These are phyloP conservation scores for Penstemon eatonii DNA, from an alignment of 257 asterid genomes.

Conservation along the genomic window DNA sequence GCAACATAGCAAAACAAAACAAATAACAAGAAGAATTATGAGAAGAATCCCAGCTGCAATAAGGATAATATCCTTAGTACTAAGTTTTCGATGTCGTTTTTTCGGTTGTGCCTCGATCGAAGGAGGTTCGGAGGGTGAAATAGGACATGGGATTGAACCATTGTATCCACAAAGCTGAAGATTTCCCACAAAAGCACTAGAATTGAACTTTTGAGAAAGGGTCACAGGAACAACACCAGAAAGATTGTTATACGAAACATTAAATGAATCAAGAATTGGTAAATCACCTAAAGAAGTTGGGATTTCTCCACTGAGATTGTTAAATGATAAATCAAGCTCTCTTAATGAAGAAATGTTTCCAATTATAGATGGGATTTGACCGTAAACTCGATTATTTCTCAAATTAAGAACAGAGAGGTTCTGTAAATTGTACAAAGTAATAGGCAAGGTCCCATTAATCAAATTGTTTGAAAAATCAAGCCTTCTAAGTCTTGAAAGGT, in stretches of 20 bases:
- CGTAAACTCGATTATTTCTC: constrained; percentile 49
- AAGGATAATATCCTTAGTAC: constrained; percentile 71
- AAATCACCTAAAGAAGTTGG: constrained; percentile 62
- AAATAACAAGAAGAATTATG: constrained; percentile 48
- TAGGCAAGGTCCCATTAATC: constrained; percentile 61
- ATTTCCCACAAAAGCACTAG: constrained; percentile 74
- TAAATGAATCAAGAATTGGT: constrained; percentile 58
- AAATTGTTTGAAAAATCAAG: constrained; percentile 59
- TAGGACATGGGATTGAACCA: constrained; percentile 53
- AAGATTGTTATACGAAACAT: constrained; percentile 78
- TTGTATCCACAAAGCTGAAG: constrained; percentile 74
- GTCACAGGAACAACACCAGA: constrained; percentile 68
- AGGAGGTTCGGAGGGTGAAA: constrained; percentile 42
- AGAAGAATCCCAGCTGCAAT: constrained; percentile 77
- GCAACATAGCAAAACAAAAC: constrained; percentile 62
- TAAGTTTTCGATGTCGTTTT: constrained; percentile 40
- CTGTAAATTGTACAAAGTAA: constrained; percentile 44
- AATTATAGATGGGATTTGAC: constrained; percentile 49
- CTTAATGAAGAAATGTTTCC: constrained; percentile 56
- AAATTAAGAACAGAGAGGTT: constrained; percentile 60
- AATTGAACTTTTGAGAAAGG: constrained; percentile 61
- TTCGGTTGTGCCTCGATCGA: constrained; percentile 29
- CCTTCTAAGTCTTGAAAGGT: constrained; percentile 43
- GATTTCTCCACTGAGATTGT: constrained; percentile 65
- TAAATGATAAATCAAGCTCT: constrained; percentile 64